Percentiles rank a stretch among this genome's conserved stretches.
Conservation (phyloP, 352 stramenopile genomes). For the Thalassiosira livingstoniorum region DNA sequence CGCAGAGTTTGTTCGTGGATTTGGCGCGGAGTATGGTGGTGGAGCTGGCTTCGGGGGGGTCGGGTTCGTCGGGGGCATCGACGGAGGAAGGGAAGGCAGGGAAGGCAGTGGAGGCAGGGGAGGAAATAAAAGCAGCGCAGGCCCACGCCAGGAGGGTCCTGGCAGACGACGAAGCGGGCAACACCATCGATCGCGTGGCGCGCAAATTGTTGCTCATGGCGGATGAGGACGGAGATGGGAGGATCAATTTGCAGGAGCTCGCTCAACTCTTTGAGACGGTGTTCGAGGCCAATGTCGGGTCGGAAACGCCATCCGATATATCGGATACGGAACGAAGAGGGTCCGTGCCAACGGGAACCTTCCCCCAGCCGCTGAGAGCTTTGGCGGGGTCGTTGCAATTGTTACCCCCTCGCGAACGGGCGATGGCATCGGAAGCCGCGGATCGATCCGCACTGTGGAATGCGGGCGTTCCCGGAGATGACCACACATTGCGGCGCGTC, state of each 20-base stretch:
- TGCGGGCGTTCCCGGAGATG: constrained; percentile 69
- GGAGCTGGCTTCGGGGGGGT: constrained; percentile 46
- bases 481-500: constrained; percentile 64
- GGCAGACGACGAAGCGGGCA: constrained; percentile 58
- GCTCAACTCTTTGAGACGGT: constrained; percentile 73
- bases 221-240: constrained; percentile 60
- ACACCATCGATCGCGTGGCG: constrained; percentile 69
- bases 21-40: constrained; percentile 63
- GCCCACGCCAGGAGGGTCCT: constrained; percentile 63
- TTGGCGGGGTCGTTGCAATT: constrained; percentile 71
- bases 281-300: constrained; percentile 53
- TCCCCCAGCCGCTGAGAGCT: constrained; percentile 64
- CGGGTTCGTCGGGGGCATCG: background rate
- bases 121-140: constrained; percentile 41
- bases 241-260: constrained; percentile 62
- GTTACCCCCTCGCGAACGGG: constrained; percentile 54
- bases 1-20: constrained; percentile 60
- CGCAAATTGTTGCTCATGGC: constrained; percentile 64
- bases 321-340: constrained; percentile 1
- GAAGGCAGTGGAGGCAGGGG: background rate
- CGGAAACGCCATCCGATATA: background rate
- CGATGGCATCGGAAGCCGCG: constrained; percentile 40
- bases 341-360: constrained; percentile 40
- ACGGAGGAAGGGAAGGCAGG: constrained; percentile 15
- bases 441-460: constrained; percentile 50